Evolutionary conservation across 352 stramenopile species (phyloP), one percentile per base, ranked within the genome.

Genomic region (Globisporangium nodosum): DNA sequence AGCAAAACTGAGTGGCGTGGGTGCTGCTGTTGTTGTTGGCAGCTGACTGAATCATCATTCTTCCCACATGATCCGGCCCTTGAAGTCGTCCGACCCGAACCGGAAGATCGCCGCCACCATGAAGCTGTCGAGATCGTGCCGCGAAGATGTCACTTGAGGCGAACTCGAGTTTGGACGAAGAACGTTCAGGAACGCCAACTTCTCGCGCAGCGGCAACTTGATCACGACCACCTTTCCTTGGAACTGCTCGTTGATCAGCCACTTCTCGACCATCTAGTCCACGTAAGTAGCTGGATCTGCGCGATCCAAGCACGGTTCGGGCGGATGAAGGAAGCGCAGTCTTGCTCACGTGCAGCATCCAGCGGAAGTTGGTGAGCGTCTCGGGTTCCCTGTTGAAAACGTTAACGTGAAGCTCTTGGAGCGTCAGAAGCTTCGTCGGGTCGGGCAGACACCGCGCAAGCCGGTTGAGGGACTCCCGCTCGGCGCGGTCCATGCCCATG

Each of bases 91-190:
- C 27, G 35, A 48, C 3, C 48, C 56, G 24, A 62, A 62, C 40
- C 43, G 24, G 40, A 62, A 56, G 47, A 62, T 62, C 24, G 18
- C 8, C 11, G 56, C 21, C 24, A 50, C 56, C 21, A 62, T 49
- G 6, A 62, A 56, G 7, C 5, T 27, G 24, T 56, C 56, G 2
- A 62, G 24, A 15, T 49, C 13, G 12, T 15, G 30, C 18, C 37
- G 42, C 24, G 15, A 40, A 11, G 40, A 18, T 27, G 24, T 27
- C 24, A 27, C 24, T 1, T 21, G 27, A n/a, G 49, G 8, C 20
- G 31, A n/a, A 8, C 16, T 16, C 16, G 39, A 1, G 24, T 21
- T 49, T 15, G 21, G 12, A 8, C n/a, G 21, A 8, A 62, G 24
- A 12, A 56, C 27, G 18, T 49, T 62, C 56, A 56, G 20, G 39